Conservation (phyloP, 2,329 filamentous ascomycete genomes). For the Aureobasidium sp. region DNA sequence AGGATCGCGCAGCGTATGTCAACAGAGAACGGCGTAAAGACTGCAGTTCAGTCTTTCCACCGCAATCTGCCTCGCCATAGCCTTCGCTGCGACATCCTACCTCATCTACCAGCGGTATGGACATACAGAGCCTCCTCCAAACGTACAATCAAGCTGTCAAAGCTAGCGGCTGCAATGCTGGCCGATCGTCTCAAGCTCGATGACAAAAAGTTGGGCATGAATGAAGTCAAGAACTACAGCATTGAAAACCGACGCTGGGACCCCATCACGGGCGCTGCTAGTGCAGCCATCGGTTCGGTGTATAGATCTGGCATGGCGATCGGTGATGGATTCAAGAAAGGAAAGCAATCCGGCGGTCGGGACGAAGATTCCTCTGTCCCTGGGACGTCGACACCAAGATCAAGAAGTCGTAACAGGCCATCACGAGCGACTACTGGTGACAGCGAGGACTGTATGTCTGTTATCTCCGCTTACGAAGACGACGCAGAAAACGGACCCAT, state of each 20-base stretch:
- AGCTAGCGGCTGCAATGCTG: conserved; percentile 28
- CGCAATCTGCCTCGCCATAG: neutral
- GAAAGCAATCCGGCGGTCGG: neutral
- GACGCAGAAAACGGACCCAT: conserved; percentile 16
- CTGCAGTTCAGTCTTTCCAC: conserved; percentile 37
- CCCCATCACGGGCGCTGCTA: neutral
- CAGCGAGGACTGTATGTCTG: neutral
- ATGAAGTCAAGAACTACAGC: neutral
- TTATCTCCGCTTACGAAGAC: neutral
- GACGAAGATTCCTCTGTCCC: neutral
- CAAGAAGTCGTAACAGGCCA: neutral
- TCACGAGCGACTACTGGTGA: too few relatives aligned
- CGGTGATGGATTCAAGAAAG: neutral
- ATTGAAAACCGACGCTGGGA: conserved; percentile 2
- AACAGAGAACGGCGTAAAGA: conserved; percentile 31
- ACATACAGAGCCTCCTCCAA: conserved; percentile 21
- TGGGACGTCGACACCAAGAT: neutral
- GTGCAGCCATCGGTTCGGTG: neutral
- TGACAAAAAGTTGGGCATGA: conserved; percentile 1
- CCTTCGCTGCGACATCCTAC: conserved; percentile 53
- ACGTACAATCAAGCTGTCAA: neutral
- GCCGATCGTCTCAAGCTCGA: conserved; percentile 1
- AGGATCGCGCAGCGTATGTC: conserved; percentile 22
- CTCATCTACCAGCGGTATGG: conserved; percentile 64
- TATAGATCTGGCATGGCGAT: conserved; percentile 2